Evolutionary conservation across 345 rosid genomes (phyloP), one percentile per base, ranked within the genome.

Genomic region (Gossypium stocksii): DNA sequence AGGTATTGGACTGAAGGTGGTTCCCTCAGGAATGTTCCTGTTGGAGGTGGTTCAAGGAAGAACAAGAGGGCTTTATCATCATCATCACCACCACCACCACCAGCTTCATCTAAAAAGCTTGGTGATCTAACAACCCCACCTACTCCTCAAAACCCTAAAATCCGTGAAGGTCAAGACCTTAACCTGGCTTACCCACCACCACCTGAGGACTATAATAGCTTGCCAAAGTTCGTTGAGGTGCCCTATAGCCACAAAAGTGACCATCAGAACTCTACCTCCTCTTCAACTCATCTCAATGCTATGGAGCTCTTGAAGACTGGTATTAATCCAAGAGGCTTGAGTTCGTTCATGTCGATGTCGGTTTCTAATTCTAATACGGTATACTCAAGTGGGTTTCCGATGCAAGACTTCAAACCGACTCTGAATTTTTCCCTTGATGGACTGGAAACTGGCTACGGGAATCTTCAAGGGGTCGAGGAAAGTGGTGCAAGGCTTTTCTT

Each of bases 1-100:
- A 82, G 91, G 81, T 87, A 87, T 38, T 87, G 91, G 91, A 87
- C 91, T 7, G 80, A 82, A 75, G 91, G 91, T 27, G 91, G 91
- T 15, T 77, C 91, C 54, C 76, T 87, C 27, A 79, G 91, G 58
- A 87, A 85, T 78, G 86, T 87, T 61, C 91, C 91, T 52, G 91
- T 87, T 1, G 91, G 91, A 19, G 89, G 91, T 23, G 89, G 86
- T 25, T 87, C 87, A 51, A 84, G 91, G 76, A 87, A 87, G 85
- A 85, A 83, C 78, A 85, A 82, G 75, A 85, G 79, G 78, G 58
- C 87, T 2, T 77, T 82, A 8, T 68, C 80, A 23, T 58, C 27
- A 58, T 11, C 63, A 3, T 13, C 63, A 59, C 7, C 48, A 45
- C 49, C 49, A 9, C 13, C 3, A 45, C 15, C 80, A 9, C n/a